A percentile compares a stretch with the other conserved stretches of the same genome.
Evolutionary conservation across 768 basidiomycete species (phyloP).

Genomic region (Jaapia argillacea): DNA sequence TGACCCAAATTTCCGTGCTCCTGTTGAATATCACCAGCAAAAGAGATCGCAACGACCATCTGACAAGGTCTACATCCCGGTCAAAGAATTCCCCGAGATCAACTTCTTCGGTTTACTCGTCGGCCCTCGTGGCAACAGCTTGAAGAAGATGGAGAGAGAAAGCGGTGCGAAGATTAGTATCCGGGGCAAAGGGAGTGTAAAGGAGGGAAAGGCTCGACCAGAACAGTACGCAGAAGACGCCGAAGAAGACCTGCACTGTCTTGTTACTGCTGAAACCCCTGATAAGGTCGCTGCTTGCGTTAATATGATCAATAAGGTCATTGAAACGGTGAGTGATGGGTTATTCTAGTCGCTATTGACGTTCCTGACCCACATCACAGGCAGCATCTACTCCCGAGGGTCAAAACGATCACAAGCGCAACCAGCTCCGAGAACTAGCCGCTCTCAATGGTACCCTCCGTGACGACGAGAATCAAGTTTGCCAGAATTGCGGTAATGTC

Average conservation of each 20-base stretch:
- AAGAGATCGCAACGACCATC: slow-evolving; percentile 90
- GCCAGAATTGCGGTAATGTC: slow-evolving; percentile 91
- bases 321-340: slow-evolving; percentile 73
- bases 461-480: slow-evolving; percentile 98
- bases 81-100: slow-evolving; percentile 99
- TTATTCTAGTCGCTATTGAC: neutral
- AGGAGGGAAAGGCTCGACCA: slow-evolving; percentile 95
- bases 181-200: slow-evolving; percentile 95
- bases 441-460: slow-evolving; percentile 97
- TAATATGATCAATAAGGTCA: slow-evolving; percentile 92
- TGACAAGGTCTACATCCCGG: slow-evolving; percentile 98
- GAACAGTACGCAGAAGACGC: slow-evolving; percentile 94
- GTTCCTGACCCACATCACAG: slow-evolving; percentile 29
- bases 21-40: slow-evolving; percentile 92
- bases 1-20: slow-evolving; percentile 96
- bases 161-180: slow-evolving; percentile 98
- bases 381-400: slow-evolving; percentile 99
- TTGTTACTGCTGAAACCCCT: slow-evolving; percentile 86
- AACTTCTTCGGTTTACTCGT: slow-evolving; percentile 99
- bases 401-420: slow-evolving; percentile 98
- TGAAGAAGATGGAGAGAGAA: slow-evolving; percentile 99
- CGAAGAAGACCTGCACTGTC: slow-evolving; percentile 97
- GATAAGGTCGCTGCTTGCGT: slow-evolving; percentile 91
- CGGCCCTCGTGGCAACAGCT: slow-evolving; percentile 95
- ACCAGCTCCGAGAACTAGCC: slow-evolving; percentile 95